These are phyloP conservation scores for Hamamelis virginiana DNA, from an alignment of 164 flowering plant species.

Conservation along the genomic window DNA sequence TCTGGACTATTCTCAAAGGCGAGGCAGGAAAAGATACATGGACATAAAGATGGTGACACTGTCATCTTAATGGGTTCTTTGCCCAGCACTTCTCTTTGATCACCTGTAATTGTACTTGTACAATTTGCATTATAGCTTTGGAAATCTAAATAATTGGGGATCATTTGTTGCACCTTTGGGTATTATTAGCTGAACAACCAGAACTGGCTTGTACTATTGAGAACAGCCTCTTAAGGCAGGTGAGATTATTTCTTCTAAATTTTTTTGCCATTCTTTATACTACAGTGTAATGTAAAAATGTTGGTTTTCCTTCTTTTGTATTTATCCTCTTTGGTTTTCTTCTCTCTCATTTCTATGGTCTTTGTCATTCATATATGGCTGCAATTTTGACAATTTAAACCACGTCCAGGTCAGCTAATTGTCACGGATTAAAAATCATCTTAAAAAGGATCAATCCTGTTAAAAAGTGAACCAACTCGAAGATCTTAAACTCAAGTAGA, in stretches of 20 bases:
- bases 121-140: slow-evolving; percentile 16
- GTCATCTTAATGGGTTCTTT: slow-evolving; percentile 83
- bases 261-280: background rate
- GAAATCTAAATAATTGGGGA: background rate
- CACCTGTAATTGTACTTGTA: slow-evolving; percentile 20
- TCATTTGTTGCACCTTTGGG: slow-evolving; percentile 7
- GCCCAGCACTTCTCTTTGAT: slow-evolving; percentile 59
- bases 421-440: too few species aligned
- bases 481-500: too few species aligned
- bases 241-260: background rate
- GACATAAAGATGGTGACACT: slow-evolving; percentile 35
- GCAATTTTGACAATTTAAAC: too few species aligned
- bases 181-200: background rate
- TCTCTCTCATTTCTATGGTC: too few species aligned
- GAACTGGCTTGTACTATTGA: background rate
- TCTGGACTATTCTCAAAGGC: slow-evolving; percentile 56
- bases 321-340: too few species aligned
- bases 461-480: too few species aligned
- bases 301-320: too few species aligned
- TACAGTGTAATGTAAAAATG: too few species aligned
- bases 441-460: too few species aligned
- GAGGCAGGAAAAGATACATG: slow-evolving; percentile 28
- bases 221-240: background rate
- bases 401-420: too few species aligned
- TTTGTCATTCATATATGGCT: too few species aligned